A percentile compares a stretch with the other conserved stretches of the same genome.
These are phyloP conservation scores for Colletotrichum noveboracense DNA, from an alignment of 2,329 filamentous ascomycete genomes.

Conservation along the genomic window DNA sequence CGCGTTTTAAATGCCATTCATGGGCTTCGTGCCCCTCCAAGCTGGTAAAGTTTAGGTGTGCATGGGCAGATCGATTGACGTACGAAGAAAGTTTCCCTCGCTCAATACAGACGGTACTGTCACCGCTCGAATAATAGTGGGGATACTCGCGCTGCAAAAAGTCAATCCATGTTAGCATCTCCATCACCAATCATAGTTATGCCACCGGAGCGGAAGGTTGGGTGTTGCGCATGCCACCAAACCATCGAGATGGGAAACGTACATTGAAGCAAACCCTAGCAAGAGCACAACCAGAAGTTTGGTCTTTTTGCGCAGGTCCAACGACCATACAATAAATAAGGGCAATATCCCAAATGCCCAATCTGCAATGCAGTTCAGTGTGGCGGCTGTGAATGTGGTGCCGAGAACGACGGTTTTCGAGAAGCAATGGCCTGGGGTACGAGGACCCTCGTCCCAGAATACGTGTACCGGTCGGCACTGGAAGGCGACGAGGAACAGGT, in stretches of 20 bases:
- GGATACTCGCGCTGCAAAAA: constrained; percentile 26
- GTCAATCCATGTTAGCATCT: neutral
- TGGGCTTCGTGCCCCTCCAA: neutral
- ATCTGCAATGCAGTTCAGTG: constrained; percentile 39
- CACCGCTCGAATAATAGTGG: constrained; percentile 47
- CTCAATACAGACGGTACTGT: constrained; percentile 40
- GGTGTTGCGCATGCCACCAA: neutral
- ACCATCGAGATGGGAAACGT: neutral
- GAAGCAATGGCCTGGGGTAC: constrained; percentile 32
- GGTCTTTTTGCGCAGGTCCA: constrained; percentile 41
- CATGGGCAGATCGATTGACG: neutral
- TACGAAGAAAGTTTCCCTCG: constrained; percentile 44
- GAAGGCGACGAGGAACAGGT: constrained; percentile 44
- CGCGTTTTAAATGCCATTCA: neutral
- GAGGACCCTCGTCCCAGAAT: constrained; percentile 38
- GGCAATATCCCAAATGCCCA: constrained; percentile 44
- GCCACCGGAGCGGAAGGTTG: neutral
- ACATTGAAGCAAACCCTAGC: constrained; percentile 36
- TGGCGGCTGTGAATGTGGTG: constrained; percentile 41
- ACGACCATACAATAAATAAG: constrained; percentile 42
- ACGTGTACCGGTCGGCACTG: constrained; percentile 41
- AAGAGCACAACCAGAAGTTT: constrained; percentile 38
- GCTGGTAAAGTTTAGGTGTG: constrained; percentile 4
- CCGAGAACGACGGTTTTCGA: constrained; percentile 26
- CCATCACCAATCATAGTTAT: neutral